These are phyloP conservation scores for Paraconiothyrium sp. DNA, from an alignment of 2,329 filamentous ascomycete species.

Conservation along the genomic window DNA sequence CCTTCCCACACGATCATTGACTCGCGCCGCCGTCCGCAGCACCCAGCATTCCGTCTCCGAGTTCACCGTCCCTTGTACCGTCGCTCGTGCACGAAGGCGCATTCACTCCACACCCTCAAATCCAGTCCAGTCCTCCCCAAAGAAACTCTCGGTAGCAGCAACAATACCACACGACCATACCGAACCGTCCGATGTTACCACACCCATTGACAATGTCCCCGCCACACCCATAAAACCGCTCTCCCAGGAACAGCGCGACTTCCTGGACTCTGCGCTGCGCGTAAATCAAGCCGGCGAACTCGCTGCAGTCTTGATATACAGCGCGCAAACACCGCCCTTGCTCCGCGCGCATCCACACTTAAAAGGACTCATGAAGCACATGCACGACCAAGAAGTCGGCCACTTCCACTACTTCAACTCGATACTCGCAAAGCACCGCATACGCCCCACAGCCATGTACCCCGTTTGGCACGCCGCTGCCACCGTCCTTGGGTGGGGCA, in stretches of 20 bases:
- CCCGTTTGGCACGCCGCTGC: constrained; percentile 87
- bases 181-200: constrained; percentile 21
- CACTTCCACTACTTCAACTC: constrained; percentile 88
- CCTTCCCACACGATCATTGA: constrained; percentile 27
- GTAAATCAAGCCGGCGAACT: constrained; percentile 98
- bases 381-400: constrained; percentile 95
- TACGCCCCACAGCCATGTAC: constrained; percentile 92
- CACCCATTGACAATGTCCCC: constrained; percentile 14
- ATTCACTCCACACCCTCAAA: constrained; percentile 20
- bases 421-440: constrained; percentile 83
- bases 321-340: constrained; percentile 84
- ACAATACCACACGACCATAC: constrained; percentile 17
- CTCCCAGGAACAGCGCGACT: constrained; percentile 42
- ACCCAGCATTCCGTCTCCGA: constrained; percentile 10
- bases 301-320: constrained; percentile 95
- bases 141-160: constrained; percentile 17
- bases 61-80: constrained; percentile 30
- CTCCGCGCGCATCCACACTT: constrained; percentile 84
- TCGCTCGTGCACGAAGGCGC: constrained; percentile 23
- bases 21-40: constrained; percentile 22
- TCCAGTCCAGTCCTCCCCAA: constrained; percentile 15
- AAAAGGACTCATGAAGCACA: constrained; percentile 91
- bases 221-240: constrained; percentile 35
- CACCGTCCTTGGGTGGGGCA: constrained; percentile 85
- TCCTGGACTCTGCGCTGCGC: constrained; percentile 67